These are phyloP conservation scores for Candida michaelii DNA, from an alignment of 805 yeast genomes.

Conservation along the genomic window DNA sequence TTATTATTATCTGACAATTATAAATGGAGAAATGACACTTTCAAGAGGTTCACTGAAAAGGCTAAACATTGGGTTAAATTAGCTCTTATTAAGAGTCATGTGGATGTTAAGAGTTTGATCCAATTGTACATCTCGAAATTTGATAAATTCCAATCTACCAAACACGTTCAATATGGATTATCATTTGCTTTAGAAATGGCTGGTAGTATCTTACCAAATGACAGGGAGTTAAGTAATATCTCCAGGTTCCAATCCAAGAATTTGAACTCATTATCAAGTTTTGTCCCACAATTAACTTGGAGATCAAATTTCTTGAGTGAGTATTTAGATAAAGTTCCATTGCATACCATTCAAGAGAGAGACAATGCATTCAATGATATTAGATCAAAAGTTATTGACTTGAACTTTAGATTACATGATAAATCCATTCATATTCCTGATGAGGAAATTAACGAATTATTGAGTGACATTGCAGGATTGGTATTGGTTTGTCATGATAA, in stretches of 20 bases:
- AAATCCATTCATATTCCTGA: constrained; percentile 15
- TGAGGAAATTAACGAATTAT: constrained; percentile 36
- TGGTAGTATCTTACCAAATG: constrained; percentile 64
- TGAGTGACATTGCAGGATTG: constrained; percentile 47
- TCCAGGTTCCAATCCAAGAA: constrained; percentile 34
- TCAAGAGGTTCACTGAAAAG: constrained; percentile 54
- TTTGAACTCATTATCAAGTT: constrained; percentile 65
- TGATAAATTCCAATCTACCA: constrained; percentile 26
- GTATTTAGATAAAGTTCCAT: constrained; percentile 29
- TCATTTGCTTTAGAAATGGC: constrained; percentile 92
- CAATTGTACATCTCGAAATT: constrained; percentile 66
- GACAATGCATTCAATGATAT: constrained; percentile 29
- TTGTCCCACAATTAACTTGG: constrained; percentile 78
- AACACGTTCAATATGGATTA: constrained; percentile 68
- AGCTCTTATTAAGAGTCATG: constrained; percentile 57
- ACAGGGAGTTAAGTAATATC: constrained; percentile 60
- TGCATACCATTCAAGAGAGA: constrained; percentile 25
- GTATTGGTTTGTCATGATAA: constrained; percentile 33
- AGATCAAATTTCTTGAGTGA: constrained; percentile 45
- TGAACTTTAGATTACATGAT: constrained; percentile 13
- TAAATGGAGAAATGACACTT: constrained; percentile 69
- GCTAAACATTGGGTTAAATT: constrained; percentile 68
- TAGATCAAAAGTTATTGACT: constrained; percentile 23
- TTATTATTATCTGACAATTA: constrained; percentile 72
- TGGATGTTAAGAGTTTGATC: constrained; percentile 75